Percentiles rank a stretch among this genome's conserved stretches.
phyloP scores from a whole-genome alignment of 1,284 basidiomycete genomes.

The Marasmius fiardii region DNA sequence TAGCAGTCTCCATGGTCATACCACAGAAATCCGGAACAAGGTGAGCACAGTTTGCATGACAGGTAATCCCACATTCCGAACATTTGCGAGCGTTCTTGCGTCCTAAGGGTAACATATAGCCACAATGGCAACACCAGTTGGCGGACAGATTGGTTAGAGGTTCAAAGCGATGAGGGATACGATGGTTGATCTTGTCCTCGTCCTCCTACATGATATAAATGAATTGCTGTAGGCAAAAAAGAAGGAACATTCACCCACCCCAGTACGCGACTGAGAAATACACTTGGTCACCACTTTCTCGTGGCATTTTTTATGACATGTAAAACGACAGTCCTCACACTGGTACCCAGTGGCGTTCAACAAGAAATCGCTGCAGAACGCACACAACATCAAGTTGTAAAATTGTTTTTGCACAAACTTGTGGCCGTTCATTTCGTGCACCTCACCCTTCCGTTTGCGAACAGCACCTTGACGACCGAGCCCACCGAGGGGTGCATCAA shows the following conservation, averaged over 20 bases:
- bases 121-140: conserved; percentile 99
- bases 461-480: conserved; percentile 98
- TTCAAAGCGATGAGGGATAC: conserved; percentile 98
- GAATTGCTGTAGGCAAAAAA: not conserved
- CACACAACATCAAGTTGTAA: conserved; percentile 98
- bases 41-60: conserved; percentile 97
- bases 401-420: conserved; percentile 98
- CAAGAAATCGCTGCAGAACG: conserved; percentile 96
- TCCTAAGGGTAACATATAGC: conserved; percentile 96
- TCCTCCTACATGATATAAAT: conserved; percentile 65
- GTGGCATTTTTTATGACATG: conserved; percentile 98
- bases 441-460: conserved; percentile 96
- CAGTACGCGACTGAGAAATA: conserved; percentile 94
- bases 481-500: conserved; percentile 81
- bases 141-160: conserved; percentile 96
- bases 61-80: conserved; percentile 94
- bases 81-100: conserved; percentile 96
- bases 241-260: conserved; percentile 53
- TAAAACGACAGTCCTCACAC: conserved; percentile 99
- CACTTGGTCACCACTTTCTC: conserved; percentile 99
- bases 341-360: conserved; percentile 97
- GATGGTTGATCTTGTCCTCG: conserved; percentile 99
- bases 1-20: conserved; percentile 99
- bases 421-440: conserved; percentile 99
- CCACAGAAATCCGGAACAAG: conserved; percentile 99